Evolutionary conservation across 495 filamentous ascomycete species (phyloP), one percentile per base, ranked within the genome.

Genomic region (Aspergillus steynii): DNA sequence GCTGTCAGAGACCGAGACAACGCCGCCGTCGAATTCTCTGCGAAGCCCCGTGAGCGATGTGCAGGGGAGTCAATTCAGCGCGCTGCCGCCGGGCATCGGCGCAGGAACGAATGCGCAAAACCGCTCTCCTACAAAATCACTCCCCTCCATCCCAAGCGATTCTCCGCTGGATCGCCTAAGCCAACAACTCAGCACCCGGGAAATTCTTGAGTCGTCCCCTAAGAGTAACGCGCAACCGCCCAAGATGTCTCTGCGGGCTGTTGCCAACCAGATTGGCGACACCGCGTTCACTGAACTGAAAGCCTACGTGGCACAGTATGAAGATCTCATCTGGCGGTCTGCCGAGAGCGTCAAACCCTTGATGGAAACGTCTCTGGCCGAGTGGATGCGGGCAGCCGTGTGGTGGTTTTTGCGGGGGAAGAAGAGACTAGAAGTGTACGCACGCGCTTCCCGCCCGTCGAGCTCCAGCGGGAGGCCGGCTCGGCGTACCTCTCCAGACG

Each of bases 341-440:
- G 87, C 90, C 3, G 89, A 94, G 66, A 80, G 83, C 48, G 81
- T 84, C n/a, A 84, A 83, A 57, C 85, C 89, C 0, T 52, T 89
- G n/a, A 72, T 79, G 56, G 81, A 80, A 56, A 85, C 82, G 10
- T 80, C 80, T 7, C 78, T 84, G 2, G 74, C 83, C 25, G 84
- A 92, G 66, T 86, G 93, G 79, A 78, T 90, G 12, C 78, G 88
- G 60, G 88, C 85, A 50, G 86, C 85, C 20, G 71, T 89, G 2
- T 97, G 93, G 93, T 97, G 93, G 93, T 96, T 96, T 66, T 67
- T 96, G 60, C 86, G 82, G 42, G 93, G 91, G 55, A 85, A 91
- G 64, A 81, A 85, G 50, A 82, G 84, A 5, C 76, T 96, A 52
- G 92, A 97, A 74, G 75, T 74, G 9, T 81, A 86, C 58, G 86